phyloP scores from a whole-genome alignment of 768 basidiomycete genomes.

The Baorangia bicolor region DNA sequence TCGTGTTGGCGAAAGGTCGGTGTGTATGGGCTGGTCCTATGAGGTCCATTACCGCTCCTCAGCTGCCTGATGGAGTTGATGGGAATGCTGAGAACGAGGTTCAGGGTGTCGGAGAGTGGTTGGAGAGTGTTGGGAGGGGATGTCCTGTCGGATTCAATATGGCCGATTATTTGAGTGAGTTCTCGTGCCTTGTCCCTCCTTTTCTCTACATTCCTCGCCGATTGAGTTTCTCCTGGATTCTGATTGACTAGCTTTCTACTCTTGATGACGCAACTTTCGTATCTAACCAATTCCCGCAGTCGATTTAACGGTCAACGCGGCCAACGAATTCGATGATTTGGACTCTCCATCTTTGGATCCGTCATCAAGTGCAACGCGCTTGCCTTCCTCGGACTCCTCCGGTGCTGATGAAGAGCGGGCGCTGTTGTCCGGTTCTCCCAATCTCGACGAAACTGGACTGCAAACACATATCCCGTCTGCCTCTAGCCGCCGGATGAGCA shows the following conservation, averaged over 20 bases:
- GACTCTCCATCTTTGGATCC: constrained; percentile 37
- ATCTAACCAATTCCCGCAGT: constrained; percentile 40
- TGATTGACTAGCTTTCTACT: background rate
- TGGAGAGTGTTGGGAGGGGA: constrained; percentile 70
- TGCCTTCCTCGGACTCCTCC: constrained; percentile 43
- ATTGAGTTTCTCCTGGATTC: background rate
- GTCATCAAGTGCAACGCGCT: constrained; percentile 22
- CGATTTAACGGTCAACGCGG: constrained; percentile 68
- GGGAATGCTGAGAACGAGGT: constrained; percentile 13
- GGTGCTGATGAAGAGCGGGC: constrained; percentile 70
- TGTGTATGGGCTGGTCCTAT: constrained; percentile 35
- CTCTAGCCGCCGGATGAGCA: constrained; percentile 39
- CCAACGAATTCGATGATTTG: constrained; percentile 34
- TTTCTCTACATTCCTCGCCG: background rate
- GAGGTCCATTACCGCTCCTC: constrained; percentile 11
- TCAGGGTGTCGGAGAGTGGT: constrained; percentile 53
- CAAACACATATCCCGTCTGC: constrained; percentile 37
- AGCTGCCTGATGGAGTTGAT: constrained; percentile 4
- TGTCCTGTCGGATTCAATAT: constrained; percentile 97
- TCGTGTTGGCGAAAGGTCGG: constrained; percentile 83
- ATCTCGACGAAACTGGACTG: constrained; percentile 51
- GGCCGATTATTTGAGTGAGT: constrained; percentile 91
- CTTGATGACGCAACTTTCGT: background rate
- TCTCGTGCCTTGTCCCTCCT: background rate
- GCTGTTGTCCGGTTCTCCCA: constrained; percentile 38